Evolutionary conservation across 345 rosid genomes (phyloP), one percentile per base, ranked within the genome.

Genomic region (Angophora floribunda): DNA sequence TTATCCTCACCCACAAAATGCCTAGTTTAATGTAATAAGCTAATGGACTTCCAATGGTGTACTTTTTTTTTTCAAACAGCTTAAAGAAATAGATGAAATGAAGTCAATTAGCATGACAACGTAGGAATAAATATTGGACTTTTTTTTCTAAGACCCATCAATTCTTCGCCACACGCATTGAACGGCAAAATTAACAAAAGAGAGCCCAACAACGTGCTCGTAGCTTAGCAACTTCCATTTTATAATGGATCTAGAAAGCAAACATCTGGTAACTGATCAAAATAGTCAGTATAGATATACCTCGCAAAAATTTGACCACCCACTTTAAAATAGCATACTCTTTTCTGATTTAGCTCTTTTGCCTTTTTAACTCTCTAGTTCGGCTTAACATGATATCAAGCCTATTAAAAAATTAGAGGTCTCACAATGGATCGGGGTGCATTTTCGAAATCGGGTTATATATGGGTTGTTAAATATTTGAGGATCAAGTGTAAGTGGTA

Each of bases 171-270:
- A 53, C 0, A 0, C 0, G 59, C 59, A 53, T 21, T 0, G 0
- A 21, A 21, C 0, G 11, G 4, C 59, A 21, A 53, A 53, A 7
- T 53, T 53, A 21, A 21, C 59, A 7, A 53, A 53, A 0, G 26
- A 53, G 59, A 53, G 63, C 63, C 0, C 6, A 57, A 57, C 1
- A 1, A 9, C 0, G 6, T 24, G 13, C 9, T 57, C 3, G 0
- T 6, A 57, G 13, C 63, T 57, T 57, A 57, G 63, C 63, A 57
- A 24, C 3, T 57, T 9, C 22, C 6, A 24, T 24, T 53, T 24
- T 22, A 57, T 57, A 24, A 57, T 24, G 63, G 63, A 57, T 57
- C 13, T 9, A 24, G n/a, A 57, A 57, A 57, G 13, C 0, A 57
- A 0, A 4, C 63, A 24, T 24, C 3, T 57, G 3, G 0, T 9